phyloP scores from a whole-genome alignment of 495 filamentous ascomycete species.

The Sabuloglossum arenarium region DNA sequence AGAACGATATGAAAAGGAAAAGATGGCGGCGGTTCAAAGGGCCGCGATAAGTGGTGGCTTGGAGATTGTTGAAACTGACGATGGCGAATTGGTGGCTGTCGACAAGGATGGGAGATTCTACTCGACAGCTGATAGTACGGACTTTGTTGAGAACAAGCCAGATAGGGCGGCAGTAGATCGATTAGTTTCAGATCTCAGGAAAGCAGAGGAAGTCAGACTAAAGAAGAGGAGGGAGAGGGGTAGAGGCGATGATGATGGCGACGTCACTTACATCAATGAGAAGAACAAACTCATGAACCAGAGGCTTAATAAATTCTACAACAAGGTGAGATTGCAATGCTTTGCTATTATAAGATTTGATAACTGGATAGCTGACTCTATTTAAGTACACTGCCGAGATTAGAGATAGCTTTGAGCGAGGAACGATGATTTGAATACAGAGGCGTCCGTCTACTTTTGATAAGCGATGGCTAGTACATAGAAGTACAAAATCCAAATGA shows the following conservation, averaged over 20 bases:
- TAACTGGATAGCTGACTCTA: conserved; percentile 16
- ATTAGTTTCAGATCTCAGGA: conserved; percentile 64
- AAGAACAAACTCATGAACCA: conserved; percentile 87
- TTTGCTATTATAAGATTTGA: background rate
- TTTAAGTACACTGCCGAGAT: conserved; percentile 81
- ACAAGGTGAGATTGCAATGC: too few species aligned
- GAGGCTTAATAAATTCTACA: conserved; percentile 86
- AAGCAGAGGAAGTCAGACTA: conserved; percentile 68
- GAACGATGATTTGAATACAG: conserved; percentile 65
- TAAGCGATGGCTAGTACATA: too few species aligned
- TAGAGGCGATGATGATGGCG: conserved; percentile 50
- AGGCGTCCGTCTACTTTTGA: too few species aligned
- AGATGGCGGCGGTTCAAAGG: conserved; percentile 62
- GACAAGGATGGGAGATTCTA: conserved; percentile 84
- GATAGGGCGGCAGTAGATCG: conserved; percentile 79
- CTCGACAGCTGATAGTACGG: conserved; percentile 58
- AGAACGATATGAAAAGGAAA: conserved; percentile 67
- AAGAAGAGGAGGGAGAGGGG: conserved; percentile 62
- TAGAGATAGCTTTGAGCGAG: conserved; percentile 90
- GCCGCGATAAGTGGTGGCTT: conserved; percentile 61
- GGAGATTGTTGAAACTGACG: conserved; percentile 82
- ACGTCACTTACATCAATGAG: conserved; percentile 98
- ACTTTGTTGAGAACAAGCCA: conserved; percentile 70
- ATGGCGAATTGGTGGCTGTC: conserved; percentile 84
- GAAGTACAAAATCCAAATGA: too few species aligned